phyloP scores from a whole-genome alignment of 2,329 filamentous ascomycete species.

The Aspergillus melleus region DNA sequence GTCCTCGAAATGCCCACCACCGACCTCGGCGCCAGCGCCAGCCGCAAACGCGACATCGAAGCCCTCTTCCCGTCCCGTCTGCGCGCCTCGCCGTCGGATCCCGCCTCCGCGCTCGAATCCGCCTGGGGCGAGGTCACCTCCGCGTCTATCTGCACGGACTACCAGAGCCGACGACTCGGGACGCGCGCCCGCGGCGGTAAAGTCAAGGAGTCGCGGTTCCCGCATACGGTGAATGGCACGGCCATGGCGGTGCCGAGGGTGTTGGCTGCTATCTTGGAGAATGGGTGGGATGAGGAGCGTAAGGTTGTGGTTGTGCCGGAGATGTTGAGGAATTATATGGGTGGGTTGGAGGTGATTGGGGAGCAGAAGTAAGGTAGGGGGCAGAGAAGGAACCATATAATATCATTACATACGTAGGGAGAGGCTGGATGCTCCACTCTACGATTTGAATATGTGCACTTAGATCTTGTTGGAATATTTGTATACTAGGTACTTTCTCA shows the following conservation, averaged over 20 bases:
- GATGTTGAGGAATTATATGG: constrained; percentile 82
- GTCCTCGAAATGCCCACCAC: constrained; percentile 87
- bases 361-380: background rate
- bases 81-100: constrained; percentile 18
- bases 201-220: constrained; percentile 61
- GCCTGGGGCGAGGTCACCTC: constrained; percentile 95
- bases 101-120: constrained; percentile 44
- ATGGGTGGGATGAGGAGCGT: constrained; percentile 75
- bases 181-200: constrained; percentile 65
- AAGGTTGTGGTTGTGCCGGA: constrained; percentile 73
- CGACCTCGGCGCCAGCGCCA: constrained; percentile 86
- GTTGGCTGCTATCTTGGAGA: constrained; percentile 84
- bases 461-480: background rate
- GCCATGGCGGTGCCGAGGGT: constrained; percentile 89
- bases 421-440: background rate
- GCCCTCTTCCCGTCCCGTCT: constrained; percentile 83
- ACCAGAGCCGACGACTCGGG: constrained; percentile 79
- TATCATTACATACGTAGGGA: too few species aligned
- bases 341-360: constrained; percentile 66
- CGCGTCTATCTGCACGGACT: constrained; percentile 89
- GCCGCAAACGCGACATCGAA: constrained; percentile 88
- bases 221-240: constrained; percentile 91
- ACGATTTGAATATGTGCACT: background rate
- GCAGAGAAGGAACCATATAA: background rate
- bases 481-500: too few species aligned